phyloP scores from a whole-genome alignment of 495 filamentous ascomycete genomes.

The Penicillium simplicissimum region DNA sequence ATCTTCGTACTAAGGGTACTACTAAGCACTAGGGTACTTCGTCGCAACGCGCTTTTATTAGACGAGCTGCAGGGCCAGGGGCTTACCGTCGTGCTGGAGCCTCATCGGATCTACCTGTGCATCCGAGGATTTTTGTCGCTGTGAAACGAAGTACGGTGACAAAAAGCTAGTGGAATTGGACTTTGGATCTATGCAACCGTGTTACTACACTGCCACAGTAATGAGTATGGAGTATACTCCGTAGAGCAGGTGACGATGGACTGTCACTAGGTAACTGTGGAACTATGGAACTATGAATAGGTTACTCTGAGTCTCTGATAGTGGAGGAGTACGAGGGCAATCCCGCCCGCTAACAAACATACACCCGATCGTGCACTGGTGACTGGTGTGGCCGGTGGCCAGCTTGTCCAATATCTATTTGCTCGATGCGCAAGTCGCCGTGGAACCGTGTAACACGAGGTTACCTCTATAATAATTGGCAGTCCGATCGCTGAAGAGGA shows the following conservation, averaged over 20 bases:
- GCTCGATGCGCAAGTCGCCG: neutral
- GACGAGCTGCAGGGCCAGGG: neutral
- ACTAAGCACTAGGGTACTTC: no score
- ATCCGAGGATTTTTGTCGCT: neutral
- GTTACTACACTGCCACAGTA: neutral
- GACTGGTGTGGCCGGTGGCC: neutral
- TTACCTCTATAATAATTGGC: conserved; percentile 1
- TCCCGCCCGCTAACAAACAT: neutral
- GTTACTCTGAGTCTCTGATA: neutral
- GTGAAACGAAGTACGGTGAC: neutral
- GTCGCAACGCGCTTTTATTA: neutral
- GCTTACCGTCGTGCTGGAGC: neutral
- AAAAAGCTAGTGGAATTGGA: no score
- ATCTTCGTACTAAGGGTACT: neutral
- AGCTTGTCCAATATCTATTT: no score
- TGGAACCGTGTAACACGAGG: conserved; percentile 5
- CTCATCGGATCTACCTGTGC: conserved; percentile 1
- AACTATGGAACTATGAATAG: neutral
- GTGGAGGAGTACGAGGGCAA: neutral
- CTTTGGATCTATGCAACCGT: neutral
- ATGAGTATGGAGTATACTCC: no score
- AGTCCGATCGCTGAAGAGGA: neutral
- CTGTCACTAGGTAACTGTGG: neutral
- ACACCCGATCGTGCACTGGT: neutral
- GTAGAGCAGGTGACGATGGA: no score